Evolutionary conservation across 116 monocot genomes (phyloP), one percentile per base, ranked within the genome.

Genomic region (Dioscorea cayenensis): DNA sequence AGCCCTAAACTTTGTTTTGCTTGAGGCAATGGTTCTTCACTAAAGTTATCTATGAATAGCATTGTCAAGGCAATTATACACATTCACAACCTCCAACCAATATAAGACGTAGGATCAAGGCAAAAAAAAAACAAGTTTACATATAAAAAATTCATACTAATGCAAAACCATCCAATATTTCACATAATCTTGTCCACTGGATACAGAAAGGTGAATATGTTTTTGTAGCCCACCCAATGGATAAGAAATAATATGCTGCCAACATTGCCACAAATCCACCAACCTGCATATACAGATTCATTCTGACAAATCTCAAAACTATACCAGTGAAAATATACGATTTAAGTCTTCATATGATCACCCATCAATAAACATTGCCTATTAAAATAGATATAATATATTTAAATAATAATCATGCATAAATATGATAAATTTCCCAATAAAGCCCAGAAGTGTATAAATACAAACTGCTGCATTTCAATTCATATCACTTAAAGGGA

Each of bases 201-300:
- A 96, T 96, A 96, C 96, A 82, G 73, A 96, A 86, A 49, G 96
- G 96, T 32, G 87, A 92, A 76, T 82, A 66, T 75, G 86, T 82
- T 77, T 74, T 77, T 73, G 92, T 90, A 9, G 96, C 85, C 96
- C 92, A 92, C 17, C 96, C 92, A 20, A 80, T 79, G 38, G 85
- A 92, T 71, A 96, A 86, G 49, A 92, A 77, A 83, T 92, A 92
- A 73, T 82, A 96, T 71, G 90, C 79, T 55, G 74, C 82, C 80
- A 92, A 25, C 92, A 96, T 96, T 50, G 92, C 92, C 36, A 81
- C 19, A 32, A 96, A 80, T 66, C 92, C 96, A 77, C 78, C 90
- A 63, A 88, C 84, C 96, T 95, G 66, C 25, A 82, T 60, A 66
- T 18, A 27, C 8, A 64, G n/a, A 55, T 16, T 0, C 14, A 5